Percentiles rank a stretch among this genome's conserved stretches.
These are phyloP conservation scores for Phoma sp. DNA, from an alignment of 2,329 filamentous ascomycete genomes.

Conservation along the genomic window DNA sequence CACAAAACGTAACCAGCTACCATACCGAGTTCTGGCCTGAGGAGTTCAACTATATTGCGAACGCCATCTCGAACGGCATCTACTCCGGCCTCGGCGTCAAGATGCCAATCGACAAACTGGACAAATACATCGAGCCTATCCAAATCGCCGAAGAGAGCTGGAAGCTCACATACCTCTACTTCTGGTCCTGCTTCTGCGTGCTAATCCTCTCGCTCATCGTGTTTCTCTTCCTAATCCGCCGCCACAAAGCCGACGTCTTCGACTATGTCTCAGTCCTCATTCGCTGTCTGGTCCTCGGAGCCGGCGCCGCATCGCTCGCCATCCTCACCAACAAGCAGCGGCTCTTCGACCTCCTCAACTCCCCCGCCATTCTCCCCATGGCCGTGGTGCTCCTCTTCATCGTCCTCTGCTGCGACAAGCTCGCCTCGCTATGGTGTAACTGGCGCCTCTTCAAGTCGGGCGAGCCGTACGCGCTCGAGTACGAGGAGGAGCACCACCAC, in stretches of 20 bases:
- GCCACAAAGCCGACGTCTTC: slow-evolving; percentile 49
- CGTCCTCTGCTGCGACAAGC: slow-evolving; percentile 38
- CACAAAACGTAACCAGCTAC: slow-evolving; percentile 25
- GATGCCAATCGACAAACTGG: slow-evolving; percentile 37
- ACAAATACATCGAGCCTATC: slow-evolving; percentile 26
- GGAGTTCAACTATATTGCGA: slow-evolving; percentile 29
- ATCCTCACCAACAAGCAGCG: slow-evolving; percentile 31
- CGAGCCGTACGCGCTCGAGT: slow-evolving; percentile 38
- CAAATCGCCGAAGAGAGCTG: slow-evolving; percentile 39
- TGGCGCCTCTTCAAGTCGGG: slow-evolving; percentile 38
- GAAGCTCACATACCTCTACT: slow-evolving; percentile 47
- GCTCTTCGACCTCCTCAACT: slow-evolving; percentile 36
- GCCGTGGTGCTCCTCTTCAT: slow-evolving; percentile 46
- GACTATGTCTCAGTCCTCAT: slow-evolving; percentile 48
- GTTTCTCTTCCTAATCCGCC: slow-evolving; percentile 50
- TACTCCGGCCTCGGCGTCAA: slow-evolving; percentile 45
- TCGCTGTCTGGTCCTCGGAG: slow-evolving; percentile 34
- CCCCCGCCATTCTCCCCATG: slow-evolving; percentile 44
- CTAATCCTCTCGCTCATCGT: slow-evolving; percentile 46
- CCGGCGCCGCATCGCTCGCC: slow-evolving; percentile 40
- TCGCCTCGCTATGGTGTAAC: slow-evolving; percentile 40
- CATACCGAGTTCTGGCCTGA: slow-evolving; percentile 21
- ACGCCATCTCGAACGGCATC: slow-evolving; percentile 38
- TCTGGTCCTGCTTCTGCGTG: slow-evolving; percentile 46
- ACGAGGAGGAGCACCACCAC: slow-evolving; percentile 36